A percentile compares a stretch with the other conserved stretches of the same genome.
phyloP scores from a whole-genome alignment of 2,329 filamentous ascomycete species.

The Clarireedia hainanense region DNA sequence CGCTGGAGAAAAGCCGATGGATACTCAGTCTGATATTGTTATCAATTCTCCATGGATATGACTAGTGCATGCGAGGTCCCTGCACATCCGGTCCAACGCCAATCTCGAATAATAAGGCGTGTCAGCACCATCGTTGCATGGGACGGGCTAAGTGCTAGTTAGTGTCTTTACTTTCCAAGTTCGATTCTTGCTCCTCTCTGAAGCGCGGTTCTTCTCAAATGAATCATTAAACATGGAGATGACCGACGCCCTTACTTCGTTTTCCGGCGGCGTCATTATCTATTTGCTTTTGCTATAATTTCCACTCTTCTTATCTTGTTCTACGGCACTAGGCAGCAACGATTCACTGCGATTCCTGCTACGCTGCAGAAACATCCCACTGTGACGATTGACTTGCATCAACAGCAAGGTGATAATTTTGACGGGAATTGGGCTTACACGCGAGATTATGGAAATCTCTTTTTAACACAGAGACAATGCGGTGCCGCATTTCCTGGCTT shows the following conservation, averaged over 20 bases:
- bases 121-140: too few species aligned
- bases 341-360: neutral
- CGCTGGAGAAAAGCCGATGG: too few species aligned
- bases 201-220: neutral
- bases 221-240: neutral
- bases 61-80: too few species aligned
- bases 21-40: too few species aligned
- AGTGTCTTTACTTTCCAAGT: neutral
- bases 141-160: too few species aligned
- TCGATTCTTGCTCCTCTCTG: neutral
- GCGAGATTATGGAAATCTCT: constrained; percentile 4
- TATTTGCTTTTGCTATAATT: neutral
- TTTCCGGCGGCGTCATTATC: neutral
- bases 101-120: too few species aligned
- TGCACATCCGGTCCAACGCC: too few species aligned
- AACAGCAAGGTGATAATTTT: neutral
- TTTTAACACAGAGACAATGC: constrained; percentile 10
- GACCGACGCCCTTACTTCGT: neutral
- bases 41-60: too few species aligned
- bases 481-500: constrained; percentile 9
- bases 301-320: neutral
- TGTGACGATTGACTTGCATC: neutral
- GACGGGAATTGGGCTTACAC: constrained; percentile 4
- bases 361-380: neutral
- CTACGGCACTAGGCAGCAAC: neutral